Evolutionary conservation across 495 filamentous ascomycete species (phyloP).

Genomic region (Jackrogersella multiformis): DNA sequence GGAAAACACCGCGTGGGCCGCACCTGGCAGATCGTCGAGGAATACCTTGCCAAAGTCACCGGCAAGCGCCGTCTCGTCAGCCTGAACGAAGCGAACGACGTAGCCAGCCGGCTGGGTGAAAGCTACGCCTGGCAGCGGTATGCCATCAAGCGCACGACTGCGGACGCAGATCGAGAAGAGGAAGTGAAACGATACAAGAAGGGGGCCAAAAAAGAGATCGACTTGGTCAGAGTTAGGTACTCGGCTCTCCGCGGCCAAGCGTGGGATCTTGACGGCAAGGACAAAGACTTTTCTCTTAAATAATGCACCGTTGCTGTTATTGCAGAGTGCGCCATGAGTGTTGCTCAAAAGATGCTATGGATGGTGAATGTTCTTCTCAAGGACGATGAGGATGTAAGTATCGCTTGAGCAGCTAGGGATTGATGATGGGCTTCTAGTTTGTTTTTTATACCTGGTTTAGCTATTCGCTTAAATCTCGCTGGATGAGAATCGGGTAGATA

Average conservation of each 20-base stretch:
- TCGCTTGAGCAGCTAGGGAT: too few relatives aligned
- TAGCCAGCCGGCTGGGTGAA: slow-evolving; percentile 68
- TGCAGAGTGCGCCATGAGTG: background rate
- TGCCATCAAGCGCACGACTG: background rate
- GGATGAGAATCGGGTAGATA: too few relatives aligned
- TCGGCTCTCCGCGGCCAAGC: background rate
- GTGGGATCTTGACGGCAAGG: slow-evolving; percentile 14
- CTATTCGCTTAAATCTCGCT: too few relatives aligned
- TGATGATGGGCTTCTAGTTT: too few relatives aligned
- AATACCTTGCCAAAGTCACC: slow-evolving; percentile 35
- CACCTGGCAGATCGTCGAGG: slow-evolving; percentile 48
- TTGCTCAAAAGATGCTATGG: background rate
- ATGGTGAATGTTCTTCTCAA: background rate
- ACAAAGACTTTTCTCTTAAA: background rate
- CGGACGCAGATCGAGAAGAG: slow-evolving; percentile 17
- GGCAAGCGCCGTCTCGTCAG: slow-evolving; percentile 70
- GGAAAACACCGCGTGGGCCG: slow-evolving; percentile 25
- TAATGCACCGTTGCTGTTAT: background rate
- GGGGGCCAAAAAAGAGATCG: slow-evolving; percentile 22
- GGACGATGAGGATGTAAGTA: background rate
- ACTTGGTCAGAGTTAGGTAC: slow-evolving; percentile 26
- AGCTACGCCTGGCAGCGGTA: slow-evolving; percentile 43
- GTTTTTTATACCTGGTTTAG: too few relatives aligned
- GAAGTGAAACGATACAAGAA: slow-evolving; percentile 18
- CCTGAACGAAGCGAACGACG: slow-evolving; percentile 76